These are phyloP conservation scores for Nemania sp. DNA, from an alignment of 2,329 filamentous ascomycete genomes.

Conservation along the genomic window DNA sequence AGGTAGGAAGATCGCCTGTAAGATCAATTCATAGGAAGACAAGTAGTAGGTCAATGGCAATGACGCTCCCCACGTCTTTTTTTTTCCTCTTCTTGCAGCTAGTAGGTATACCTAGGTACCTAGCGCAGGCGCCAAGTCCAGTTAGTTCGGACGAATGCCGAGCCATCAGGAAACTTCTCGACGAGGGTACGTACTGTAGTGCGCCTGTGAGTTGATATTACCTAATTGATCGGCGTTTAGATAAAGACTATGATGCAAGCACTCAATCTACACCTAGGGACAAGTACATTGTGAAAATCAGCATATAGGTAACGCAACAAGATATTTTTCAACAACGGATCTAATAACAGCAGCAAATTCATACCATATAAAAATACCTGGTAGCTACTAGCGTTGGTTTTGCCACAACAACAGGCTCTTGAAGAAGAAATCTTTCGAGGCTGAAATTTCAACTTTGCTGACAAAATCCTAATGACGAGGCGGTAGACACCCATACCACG, in stretches of 20 bases:
- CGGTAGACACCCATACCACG: too few relatives aligned
- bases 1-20: not conserved
- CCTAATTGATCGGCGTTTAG: conserved; percentile 20
- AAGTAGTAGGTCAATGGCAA: conserved; percentile 27
- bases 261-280: too few relatives aligned
- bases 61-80: conserved; percentile 41
- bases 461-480: too few relatives aligned
- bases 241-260: conserved; percentile 14
- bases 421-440: too few relatives aligned
- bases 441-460: too few relatives aligned
- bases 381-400: too few relatives aligned
- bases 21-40: conserved; percentile 6
- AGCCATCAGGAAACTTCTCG: conserved; percentile 38
- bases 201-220: not conserved
- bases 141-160: conserved; percentile 15
- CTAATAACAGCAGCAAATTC: too few relatives aligned
- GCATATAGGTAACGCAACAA: too few relatives aligned
- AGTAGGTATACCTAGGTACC: not conserved
- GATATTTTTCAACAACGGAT: too few relatives aligned
- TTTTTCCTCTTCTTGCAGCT: conserved; percentile 8
- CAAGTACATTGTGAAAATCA: too few relatives aligned
- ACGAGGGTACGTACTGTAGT: not conserved
- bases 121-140: conserved; percentile 30
- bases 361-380: too few relatives aligned
- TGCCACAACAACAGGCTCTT: too few relatives aligned